Percentiles rank a stretch among this genome's conserved stretches.
These are phyloP conservation scores for Neofusicoccum cordaticola DNA, from an alignment of 2,329 filamentous ascomycete species.

Conservation along the genomic window DNA sequence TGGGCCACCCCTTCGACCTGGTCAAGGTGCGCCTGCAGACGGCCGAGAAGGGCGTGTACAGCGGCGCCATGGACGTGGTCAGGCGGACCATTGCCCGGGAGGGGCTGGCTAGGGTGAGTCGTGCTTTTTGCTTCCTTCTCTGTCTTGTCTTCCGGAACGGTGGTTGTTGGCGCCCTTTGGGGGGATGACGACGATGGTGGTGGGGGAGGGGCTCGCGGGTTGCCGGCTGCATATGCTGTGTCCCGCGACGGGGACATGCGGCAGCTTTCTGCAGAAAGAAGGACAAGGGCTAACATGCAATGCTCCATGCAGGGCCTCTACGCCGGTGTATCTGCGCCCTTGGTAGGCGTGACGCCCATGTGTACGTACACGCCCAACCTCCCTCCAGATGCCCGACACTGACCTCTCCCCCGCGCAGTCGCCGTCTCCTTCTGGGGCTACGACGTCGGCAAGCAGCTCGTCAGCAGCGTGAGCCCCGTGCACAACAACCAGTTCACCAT, in stretches of 20 bases:
- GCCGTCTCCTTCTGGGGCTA: conserved; percentile 78
- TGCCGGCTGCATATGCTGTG: not conserved
- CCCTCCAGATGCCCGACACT: conserved; percentile 2
- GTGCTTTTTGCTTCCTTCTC: conserved; percentile 1
- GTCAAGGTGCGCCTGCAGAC: conserved; percentile 98
- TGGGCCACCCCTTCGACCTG: conserved; percentile 92
- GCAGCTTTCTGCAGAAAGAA: not conserved
- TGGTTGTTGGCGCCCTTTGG: not conserved
- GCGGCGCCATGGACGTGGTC: conserved; percentile 85
- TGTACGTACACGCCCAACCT: conserved; percentile 60
- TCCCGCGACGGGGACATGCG: conserved; percentile 1
- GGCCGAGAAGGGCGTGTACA: conserved; percentile 89
- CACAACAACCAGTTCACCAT: conserved; percentile 73
- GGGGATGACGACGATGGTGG: not conserved
- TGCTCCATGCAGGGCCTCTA: conserved; percentile 67
- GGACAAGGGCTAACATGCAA: not conserved
- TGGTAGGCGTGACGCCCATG: conserved; percentile 97
- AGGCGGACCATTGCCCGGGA: conserved; percentile 83
- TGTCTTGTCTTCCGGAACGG: not conserved
- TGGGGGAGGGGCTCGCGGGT: not conserved
- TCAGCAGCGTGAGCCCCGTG: conserved; percentile 64
- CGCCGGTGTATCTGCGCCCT: conserved; percentile 91
- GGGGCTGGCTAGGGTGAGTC: conserved; percentile 61
- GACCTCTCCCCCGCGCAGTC: conserved; percentile 41
- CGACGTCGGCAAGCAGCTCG: conserved; percentile 88